These are phyloP conservation scores for Zygoascus flipseniorum DNA, from an alignment of 805 yeast genomes.

Conservation along the genomic window DNA sequence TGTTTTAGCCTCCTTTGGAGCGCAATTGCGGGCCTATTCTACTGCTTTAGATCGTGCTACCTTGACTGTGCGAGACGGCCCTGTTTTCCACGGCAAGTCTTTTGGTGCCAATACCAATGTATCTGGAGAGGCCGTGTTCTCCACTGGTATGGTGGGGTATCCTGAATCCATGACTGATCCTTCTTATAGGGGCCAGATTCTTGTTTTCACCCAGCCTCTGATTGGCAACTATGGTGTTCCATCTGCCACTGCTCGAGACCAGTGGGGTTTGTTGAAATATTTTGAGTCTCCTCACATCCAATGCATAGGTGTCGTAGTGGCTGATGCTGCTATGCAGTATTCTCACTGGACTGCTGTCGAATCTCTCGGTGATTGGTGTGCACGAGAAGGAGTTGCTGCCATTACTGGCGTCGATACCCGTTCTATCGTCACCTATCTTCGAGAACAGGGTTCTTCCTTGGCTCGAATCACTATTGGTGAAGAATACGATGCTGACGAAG, in stretches of 20 bases:
- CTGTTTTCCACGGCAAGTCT: constrained; percentile 84
- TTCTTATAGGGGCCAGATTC: constrained; percentile 92
- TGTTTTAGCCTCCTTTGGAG: not conserved
- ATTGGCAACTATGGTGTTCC: constrained; percentile 99
- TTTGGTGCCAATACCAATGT: constrained; percentile 92
- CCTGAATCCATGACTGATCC: constrained; percentile 99
- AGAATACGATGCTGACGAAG: constrained; percentile 85
- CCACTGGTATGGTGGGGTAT: constrained; percentile 95
- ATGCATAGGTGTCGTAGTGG: constrained; percentile 92
- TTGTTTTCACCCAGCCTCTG: constrained; percentile 93
- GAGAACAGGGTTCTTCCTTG: constrained; percentile 93
- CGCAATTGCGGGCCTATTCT: not conserved
- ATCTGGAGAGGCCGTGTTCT: constrained; percentile 96
- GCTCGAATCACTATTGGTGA: constrained; percentile 87
- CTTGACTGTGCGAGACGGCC: constrained; percentile 84
- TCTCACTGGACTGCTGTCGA: constrained; percentile 99
- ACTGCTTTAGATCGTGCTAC: constrained; percentile 45
- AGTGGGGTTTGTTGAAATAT: constrained; percentile 76
- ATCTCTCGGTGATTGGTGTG: constrained; percentile 90
- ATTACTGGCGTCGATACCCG: constrained; percentile 97
- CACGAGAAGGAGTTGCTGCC: constrained; percentile 92
- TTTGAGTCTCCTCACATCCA: constrained; percentile 88
- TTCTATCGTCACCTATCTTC: constrained; percentile 80
- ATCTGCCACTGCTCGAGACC: constrained; percentile 68
- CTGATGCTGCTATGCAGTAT: constrained; percentile 89